Conservation (phyloP, 441 rosid species). For the Bruguiera hainesii region DNA sequence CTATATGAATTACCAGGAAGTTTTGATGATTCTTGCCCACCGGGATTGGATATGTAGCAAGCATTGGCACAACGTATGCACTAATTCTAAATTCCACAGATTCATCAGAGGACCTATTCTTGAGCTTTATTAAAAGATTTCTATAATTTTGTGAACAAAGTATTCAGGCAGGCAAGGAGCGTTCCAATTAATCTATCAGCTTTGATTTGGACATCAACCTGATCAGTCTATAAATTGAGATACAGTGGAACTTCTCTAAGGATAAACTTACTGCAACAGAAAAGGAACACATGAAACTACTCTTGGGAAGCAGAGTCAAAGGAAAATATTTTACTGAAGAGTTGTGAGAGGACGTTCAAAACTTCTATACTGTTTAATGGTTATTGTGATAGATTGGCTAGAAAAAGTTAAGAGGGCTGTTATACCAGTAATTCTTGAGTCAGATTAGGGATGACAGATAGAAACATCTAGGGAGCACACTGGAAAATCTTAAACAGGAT, state of each 20-base stretch:
- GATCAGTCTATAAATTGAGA: slow-evolving; percentile 63
- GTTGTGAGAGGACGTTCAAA: not conserved
- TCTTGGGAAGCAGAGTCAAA: slow-evolving; percentile 3
- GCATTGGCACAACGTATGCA: slow-evolving; percentile 71
- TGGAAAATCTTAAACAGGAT: slow-evolving; percentile 64
- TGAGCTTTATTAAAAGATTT: slow-evolving; percentile 66
- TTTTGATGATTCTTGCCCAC: slow-evolving; percentile 54
- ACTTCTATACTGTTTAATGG: not conserved
- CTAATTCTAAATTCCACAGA: slow-evolving; percentile 85
- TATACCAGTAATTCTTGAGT: slow-evolving; percentile 78
- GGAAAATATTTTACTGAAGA: too few species aligned
- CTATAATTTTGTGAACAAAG: slow-evolving; percentile 49
- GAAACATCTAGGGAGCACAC: slow-evolving; percentile 79
- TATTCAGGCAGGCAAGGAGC: slow-evolving; percentile 60
- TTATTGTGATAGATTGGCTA: not conserved
- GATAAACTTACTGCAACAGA: slow-evolving; percentile 6
- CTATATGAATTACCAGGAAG: slow-evolving; percentile 54
- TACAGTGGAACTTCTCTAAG: slow-evolving; percentile 20
- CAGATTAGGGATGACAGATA: slow-evolving; percentile 66
- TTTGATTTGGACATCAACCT: slow-evolving; percentile 89
- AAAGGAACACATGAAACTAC: not conserved
- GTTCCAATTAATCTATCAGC: slow-evolving; percentile 80
- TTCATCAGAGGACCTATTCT: slow-evolving; percentile 88
- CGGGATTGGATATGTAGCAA: slow-evolving; percentile 65
- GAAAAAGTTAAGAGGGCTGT: slow-evolving; percentile 15